A percentile compares a stretch with the other conserved stretches of the same genome.
Conservation (phyloP, 2,329 filamentous ascomycete genomes). For the Trichophyton simii region DNA sequence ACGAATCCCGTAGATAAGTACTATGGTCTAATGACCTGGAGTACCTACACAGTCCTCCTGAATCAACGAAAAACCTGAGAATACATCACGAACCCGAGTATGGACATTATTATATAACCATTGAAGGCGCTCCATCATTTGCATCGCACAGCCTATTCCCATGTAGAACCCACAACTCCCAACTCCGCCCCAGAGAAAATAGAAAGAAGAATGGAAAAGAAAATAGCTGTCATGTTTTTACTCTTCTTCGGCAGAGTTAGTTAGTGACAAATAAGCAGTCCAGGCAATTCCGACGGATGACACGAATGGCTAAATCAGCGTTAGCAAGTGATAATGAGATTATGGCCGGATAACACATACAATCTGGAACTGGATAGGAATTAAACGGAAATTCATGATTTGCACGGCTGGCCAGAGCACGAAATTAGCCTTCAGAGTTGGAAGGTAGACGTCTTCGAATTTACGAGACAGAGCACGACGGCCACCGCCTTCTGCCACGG, state of each 20-base stretch:
- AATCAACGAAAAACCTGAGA: not conserved
- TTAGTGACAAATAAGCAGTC: constrained; percentile 84
- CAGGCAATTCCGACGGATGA: constrained; percentile 86
- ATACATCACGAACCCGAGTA: not conserved
- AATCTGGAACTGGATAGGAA: constrained; percentile 93
- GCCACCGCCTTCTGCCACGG: constrained; percentile 82
- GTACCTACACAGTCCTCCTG: not conserved
- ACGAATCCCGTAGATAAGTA: not conserved
- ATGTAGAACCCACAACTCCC: not conserved
- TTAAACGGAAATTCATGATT: constrained; percentile 87
- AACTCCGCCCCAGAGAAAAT: not conserved
- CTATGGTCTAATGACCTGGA: not conserved
- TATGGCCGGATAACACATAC: constrained; percentile 43
- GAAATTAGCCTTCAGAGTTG: constrained; percentile 90
- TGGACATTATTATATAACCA: not conserved
- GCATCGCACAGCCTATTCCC: not conserved
- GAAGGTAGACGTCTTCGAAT: constrained; percentile 84
- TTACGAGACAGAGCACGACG: constrained; percentile 67
- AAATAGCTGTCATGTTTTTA: constrained; percentile 11
- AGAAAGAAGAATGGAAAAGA: not conserved
- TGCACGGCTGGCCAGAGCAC: constrained; percentile 92
- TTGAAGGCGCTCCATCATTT: not conserved
- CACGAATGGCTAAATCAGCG: constrained; percentile 63
- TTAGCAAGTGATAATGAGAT: not conserved
- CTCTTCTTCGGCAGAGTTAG: constrained; percentile 65